Base-by-base conservation (phyloP, 139 green algal species). In the Pycnococcus provasolii region DNA sequence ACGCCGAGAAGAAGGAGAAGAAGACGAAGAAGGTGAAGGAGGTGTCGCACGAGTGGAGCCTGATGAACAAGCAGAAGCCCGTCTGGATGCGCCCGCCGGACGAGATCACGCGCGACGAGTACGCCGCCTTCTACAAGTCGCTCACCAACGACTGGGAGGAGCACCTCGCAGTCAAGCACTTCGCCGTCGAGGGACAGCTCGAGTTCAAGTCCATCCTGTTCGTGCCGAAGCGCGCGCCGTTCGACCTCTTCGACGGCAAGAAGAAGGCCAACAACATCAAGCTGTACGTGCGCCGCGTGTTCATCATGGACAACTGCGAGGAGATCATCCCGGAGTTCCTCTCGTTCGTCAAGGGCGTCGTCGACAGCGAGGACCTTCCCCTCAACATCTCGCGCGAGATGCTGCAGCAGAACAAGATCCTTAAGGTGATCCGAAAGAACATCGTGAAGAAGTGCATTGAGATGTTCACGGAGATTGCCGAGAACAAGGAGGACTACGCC, bases 251-350 rank as follows among this genome's bases (percentile, higher is more conserved):
- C 70, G 94, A 99, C 80, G 80, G 82, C 50, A 82, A 84, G 62
- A 97, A 96, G 86, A 89, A 89, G 77, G 3, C 69, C 42, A 97
- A 97, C 85, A 98, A 97, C 87, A 96, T 98, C 84, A 98, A 98
- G 88, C 88, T 98, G 67, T 99, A 99, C 71, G 94, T 99, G 72
- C 83, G 94, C 65, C 85, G 94, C 26, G 94, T 99, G 73, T 99
- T 99, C 82, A 99, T 99, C 87, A 98, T 98, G 92, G 94, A 99
- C 89, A 98, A 97, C 88, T 99, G 94, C 80, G 94, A 99, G 67
- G 92, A 97, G 71, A 77, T 97, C 54, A 95, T 96, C 70, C 92
- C 91, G 13, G 91, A 97, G 85, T 97, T 85, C 77, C 79, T 97
- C 50, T 73, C 58, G 76, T 97, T 98, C 58, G 82, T 97, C 59